Evolutionary conservation across 2,329 filamentous ascomycete species (phyloP), one percentile per base, ranked within the genome.

Genomic region (Bimuria novae-zelandiae): DNA sequence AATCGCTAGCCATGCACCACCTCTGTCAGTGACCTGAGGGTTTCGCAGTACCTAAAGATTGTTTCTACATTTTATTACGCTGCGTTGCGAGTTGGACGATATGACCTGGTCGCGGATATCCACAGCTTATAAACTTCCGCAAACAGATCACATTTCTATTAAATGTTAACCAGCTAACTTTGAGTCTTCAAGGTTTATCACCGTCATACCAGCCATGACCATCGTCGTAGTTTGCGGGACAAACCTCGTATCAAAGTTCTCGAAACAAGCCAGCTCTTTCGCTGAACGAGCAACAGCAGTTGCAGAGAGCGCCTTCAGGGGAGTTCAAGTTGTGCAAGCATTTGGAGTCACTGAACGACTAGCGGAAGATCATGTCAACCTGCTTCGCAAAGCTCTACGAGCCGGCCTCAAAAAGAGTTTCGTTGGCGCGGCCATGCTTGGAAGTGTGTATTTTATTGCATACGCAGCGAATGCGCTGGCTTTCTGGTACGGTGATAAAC

Each of bases 161-260:
- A n/a, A 30, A 12, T 16, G 16, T 33, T 32, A 27, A 32, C 29
- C 11, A 22, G 17, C 49, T 45, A 32, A 53, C 27, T 35, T 19
- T 23, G 27, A 17, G 16, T 1, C 17, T 12, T 11, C 25, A n/a
- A 69, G 66, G 62, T 64, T 80, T 49, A 56, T 68, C 7, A 75
- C 76, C 1, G 77, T 80, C n/a, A 77, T 82, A 36, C 79, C 80
- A 8, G 69, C 78, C 1, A 80, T 82, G 71, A 63, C 72, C 3
- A 59, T 75, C 11, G 71, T 79, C 39, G 75, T 79, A 19, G 66
- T 69, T 2, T 63, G 72, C 23, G 77, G 79, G 7, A 79, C 77
- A 1, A 75, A 70, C 23, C 60, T 63, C 4, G 69, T 79, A 7
- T 73, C 76, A 7, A 75, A 71, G 42, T 71, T 73, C 27, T 72